Evolutionary conservation across 139 green algal genomes (phyloP).

Genomic region (Auxenochlorella pyrenoidosa): DNA sequence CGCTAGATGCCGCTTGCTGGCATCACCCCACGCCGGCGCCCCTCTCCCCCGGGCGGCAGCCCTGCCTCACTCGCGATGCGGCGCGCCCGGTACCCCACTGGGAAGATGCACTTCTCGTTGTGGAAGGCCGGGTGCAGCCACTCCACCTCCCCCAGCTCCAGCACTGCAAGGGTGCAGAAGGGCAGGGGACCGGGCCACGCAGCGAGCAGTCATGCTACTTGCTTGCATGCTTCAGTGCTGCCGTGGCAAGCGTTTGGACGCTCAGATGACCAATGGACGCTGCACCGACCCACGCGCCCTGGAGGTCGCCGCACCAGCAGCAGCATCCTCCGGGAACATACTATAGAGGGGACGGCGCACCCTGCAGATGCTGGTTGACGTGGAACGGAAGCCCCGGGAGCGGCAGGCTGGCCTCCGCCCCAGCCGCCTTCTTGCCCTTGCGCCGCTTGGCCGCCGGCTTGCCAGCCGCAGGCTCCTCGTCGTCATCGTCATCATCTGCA

Average conservation of each 20-base stretch:
- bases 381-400: neutral
- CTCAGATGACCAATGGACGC: no score
- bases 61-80: conserved; percentile 28
- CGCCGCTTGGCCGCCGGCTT: conserved; percentile 9
- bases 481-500: conserved; percentile 29
- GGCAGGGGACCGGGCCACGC: no score
- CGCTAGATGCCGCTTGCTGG: neutral
- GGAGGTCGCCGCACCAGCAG: no score
- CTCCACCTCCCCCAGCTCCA: conserved; percentile 69
- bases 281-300: no score
- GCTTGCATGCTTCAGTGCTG: no score
- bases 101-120: conserved; percentile 73
- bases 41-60: no score
- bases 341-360: neutral
- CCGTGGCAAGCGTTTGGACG: no score
- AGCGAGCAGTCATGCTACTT: no score
- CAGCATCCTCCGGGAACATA: no score
- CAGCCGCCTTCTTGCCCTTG: neutral
- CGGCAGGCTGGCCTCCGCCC: neutral
- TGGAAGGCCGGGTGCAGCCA: conserved; percentile 77
- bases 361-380: neutral
- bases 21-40: neutral
- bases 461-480: neutral
- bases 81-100: conserved; percentile 65
- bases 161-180: conserved; percentile 43